Evolutionary conservation across 1,284 basidiomycete genomes (phyloP).

Genomic region (Hymenochaete sp.): DNA sequence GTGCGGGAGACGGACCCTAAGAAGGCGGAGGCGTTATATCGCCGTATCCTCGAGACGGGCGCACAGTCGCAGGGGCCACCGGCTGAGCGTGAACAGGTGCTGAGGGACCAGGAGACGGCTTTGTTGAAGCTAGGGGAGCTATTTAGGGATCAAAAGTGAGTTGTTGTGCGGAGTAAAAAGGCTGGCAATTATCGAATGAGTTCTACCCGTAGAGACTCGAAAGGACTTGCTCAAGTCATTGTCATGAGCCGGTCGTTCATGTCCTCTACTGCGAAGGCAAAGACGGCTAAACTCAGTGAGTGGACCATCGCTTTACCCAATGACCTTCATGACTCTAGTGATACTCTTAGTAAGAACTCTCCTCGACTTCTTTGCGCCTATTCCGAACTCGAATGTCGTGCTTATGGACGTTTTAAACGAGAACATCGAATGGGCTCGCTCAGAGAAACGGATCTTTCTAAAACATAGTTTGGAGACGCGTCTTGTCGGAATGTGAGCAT

Average conservation of each 20-base stretch:
- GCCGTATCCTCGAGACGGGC: conserved; percentile 44
- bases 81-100: conserved; percentile 43
- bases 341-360: conserved; percentile 69
- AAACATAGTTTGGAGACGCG: conserved; percentile 92
- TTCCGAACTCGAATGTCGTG: conserved; percentile 67
- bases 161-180: too few relatives aligned
- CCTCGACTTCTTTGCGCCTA: conserved; percentile 79
- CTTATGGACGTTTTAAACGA: conserved; percentile 85
- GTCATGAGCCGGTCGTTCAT: conserved; percentile 84
- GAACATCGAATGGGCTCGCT: conserved; percentile 89
- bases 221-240: conserved; percentile 82
- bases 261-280: conserved; percentile 93
- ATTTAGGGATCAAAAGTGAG: conserved; percentile 80
- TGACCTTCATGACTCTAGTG: not conserved
- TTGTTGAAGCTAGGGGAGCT: conserved; percentile 83
- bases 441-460: conserved; percentile 91
- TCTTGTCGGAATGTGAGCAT: conserved; percentile 69
- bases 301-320: not conserved
- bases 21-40: conserved; percentile 61
- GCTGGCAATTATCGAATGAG: too few relatives aligned
- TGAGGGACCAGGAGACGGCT: conserved; percentile 81
- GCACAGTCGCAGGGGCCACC: conserved; percentile 23
- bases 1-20: conserved; percentile 34
- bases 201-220: conserved; percentile 54
- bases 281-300: conserved; percentile 93